These are phyloP conservation scores for Anisodus acutangulus DNA, from an alignment of 257 asterid genomes.

Conservation along the genomic window DNA sequence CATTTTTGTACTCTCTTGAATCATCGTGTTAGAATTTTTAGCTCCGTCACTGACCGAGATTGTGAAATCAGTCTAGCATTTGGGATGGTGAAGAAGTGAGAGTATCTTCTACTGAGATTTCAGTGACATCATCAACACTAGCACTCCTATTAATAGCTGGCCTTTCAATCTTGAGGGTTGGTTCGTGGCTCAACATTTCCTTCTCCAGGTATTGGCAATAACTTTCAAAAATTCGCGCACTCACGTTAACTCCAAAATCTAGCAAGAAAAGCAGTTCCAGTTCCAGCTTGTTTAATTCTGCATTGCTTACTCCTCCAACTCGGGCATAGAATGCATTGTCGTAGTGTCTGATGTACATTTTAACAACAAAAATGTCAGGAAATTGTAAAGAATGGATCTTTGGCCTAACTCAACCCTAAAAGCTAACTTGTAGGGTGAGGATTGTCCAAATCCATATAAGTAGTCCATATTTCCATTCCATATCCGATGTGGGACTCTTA, in stretches of 20 bases:
- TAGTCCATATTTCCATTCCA: too few relatives aligned
- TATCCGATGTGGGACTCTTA: too few relatives aligned
- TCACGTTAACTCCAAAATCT: slow-evolving; percentile 67
- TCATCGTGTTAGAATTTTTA: not conserved
- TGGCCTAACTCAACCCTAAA: too few relatives aligned
- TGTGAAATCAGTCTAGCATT: not conserved
- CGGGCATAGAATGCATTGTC: slow-evolving; percentile 84
- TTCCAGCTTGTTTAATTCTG: slow-evolving; percentile 72
- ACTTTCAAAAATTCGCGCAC: slow-evolving; percentile 69
- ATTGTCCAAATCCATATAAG: too few relatives aligned
- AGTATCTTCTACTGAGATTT: slow-evolving; percentile 56
- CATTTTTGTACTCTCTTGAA: not conserved
- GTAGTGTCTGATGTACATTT: slow-evolving; percentile 61
- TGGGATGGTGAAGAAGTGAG: slow-evolving; percentile 53
- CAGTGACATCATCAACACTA: slow-evolving; percentile 55
- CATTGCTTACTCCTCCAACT: slow-evolving; percentile 83
- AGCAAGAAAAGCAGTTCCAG: slow-evolving; percentile 72
- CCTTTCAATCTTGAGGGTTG: slow-evolving; percentile 33
- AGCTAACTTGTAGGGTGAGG: too few relatives aligned
- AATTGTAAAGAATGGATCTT: not conserved
- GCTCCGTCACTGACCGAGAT: not conserved
- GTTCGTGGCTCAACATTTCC: slow-evolving; percentile 56
- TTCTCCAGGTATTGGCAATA: slow-evolving; percentile 89
- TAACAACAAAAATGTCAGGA: not conserved
- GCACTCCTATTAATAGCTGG: slow-evolving; percentile 31